Evolutionary conservation across 352 stramenopile genomes (phyloP), one percentile per base, ranked within the genome.

Genomic region (Phytopythium boreale): DNA sequence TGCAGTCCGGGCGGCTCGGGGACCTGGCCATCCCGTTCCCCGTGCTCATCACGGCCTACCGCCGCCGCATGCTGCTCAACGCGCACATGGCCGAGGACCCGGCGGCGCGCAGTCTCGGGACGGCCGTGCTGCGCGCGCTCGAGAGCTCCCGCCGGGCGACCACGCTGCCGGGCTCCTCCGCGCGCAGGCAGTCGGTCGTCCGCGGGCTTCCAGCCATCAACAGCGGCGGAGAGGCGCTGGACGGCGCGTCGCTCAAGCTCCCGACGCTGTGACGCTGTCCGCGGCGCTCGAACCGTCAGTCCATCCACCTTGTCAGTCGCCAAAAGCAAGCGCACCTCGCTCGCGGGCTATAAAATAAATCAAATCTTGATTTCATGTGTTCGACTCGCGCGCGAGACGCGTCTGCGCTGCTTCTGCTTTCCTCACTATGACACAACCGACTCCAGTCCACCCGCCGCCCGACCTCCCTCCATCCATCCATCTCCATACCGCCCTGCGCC

Each of bases 41-140:
- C 1, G 76, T 90, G 22, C 70, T 93, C 27, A 93, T 93, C 72
- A 91, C 82, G 4, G 87, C 87, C 14, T 93, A 92, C 34, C 71
- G 87, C 11, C 71, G 87, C 6, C 80, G 83, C 4, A 92, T 94
- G 85, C 71, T 92, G 11, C 67, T 94, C n/a, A 88, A 92, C 44
- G 85, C 85, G 0, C 85, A 94, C 76, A 94, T 94, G 85, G 77
- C 83, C 12, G 81, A 84, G 14, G 84, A 91, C 56, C 62, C 79
- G 0, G 67, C 75, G 2, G 67, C 79, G 17, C 75, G 85, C 60
- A 74, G 74, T 49, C 70, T 78, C 7, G 67, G 66, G 1, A 53
- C 71, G 10, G 74, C 77, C 9, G 72, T 85, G n/a, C 72, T 94
- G 26, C 75, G 86, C 57, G 83, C 85, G 6, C 83, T 94, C 36